Conservation (phyloP, 441 rosid species). For the Pelargonium fulgidum region DNA sequence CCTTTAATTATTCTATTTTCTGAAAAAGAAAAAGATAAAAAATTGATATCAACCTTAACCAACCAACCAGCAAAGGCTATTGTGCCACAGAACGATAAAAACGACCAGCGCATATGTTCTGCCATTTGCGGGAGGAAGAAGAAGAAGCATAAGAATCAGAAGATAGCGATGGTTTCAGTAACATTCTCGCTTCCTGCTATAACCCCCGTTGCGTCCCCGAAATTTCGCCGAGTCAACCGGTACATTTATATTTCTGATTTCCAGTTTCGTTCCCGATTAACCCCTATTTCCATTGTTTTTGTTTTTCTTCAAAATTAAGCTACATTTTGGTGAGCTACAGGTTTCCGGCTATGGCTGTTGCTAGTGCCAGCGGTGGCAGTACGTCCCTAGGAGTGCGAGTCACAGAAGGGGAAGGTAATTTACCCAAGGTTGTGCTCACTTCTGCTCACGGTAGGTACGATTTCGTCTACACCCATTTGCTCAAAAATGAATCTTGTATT, state of each 20-base stretch:
- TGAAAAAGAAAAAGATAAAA: too few relatives aligned
- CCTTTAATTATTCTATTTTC: too few relatives aligned
- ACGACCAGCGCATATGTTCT: background rate
- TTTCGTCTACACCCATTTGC: background rate
- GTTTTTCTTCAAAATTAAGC: too few relatives aligned
- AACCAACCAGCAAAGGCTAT: background rate
- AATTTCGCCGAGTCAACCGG: slow-evolving; percentile 48
- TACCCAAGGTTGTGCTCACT: slow-evolving; percentile 78
- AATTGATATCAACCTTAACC: too few relatives aligned
- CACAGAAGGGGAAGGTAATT: slow-evolving; percentile 77
- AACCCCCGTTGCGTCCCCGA: slow-evolving; percentile 19
- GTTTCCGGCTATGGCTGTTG: slow-evolving; percentile 50
- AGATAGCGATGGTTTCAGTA: slow-evolving; percentile 42
- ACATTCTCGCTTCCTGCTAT: slow-evolving; percentile 41
- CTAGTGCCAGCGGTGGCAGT: slow-evolving; percentile 28
- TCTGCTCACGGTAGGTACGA: slow-evolving; percentile 62
- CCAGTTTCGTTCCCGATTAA: background rate
- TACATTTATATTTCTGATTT: slow-evolving; percentile 16
- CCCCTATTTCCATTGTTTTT: background rate
- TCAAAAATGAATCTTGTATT: too few relatives aligned
- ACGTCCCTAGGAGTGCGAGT: slow-evolving; percentile 47
- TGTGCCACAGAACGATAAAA: background rate
- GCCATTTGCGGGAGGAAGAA: background rate
- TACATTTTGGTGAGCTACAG: slow-evolving; percentile 23
- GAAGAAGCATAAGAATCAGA: slow-evolving; percentile 2